These are phyloP conservation scores for Sarocladiaceae sp. DNA, from an alignment of 2,329 filamentous ascomycete genomes.

Conservation along the genomic window DNA sequence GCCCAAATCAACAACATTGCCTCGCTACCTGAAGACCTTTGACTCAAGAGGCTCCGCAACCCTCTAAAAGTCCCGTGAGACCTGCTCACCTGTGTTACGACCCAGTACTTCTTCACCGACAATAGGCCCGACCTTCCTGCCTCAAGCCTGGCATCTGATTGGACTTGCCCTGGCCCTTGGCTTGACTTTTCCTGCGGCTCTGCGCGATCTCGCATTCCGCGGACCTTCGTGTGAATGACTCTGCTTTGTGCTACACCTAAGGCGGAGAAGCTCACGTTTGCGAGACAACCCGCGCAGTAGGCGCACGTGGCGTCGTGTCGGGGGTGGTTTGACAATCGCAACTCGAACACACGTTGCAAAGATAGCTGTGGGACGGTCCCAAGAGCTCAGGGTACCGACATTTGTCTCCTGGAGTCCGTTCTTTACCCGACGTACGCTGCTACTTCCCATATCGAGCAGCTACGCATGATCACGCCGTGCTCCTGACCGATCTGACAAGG, in stretches of 20 bases:
- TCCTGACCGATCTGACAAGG: background rate
- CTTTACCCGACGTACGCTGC: too few relatives aligned
- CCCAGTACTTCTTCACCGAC: background rate
- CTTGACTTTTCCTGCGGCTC: constrained; percentile 1
- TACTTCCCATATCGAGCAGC: too few relatives aligned
- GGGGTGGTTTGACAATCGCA: too few relatives aligned
- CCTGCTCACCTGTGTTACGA: constrained; percentile 3
- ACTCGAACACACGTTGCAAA: background rate
- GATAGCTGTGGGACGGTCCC: background rate
- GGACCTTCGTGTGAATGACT: background rate
- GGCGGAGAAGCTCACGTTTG: constrained; percentile 2
- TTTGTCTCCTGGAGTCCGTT: too few relatives aligned
- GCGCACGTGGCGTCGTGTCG: constrained; percentile 2
- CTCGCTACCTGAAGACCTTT: background rate
- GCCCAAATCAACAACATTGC: too few relatives aligned
- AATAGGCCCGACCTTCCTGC: constrained; percentile 3
- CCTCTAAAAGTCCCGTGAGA: constrained; percentile 3
- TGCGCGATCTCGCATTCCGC: constrained; percentile 6
- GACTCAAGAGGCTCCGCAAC: background rate
- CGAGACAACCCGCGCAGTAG: background rate
- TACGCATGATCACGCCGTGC: background rate
- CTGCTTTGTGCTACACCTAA: background rate
- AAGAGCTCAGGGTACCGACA: background rate
- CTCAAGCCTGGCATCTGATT: background rate
- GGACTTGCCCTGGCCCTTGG: background rate